Base-by-base conservation (phyloP, 164 flowering plant genomes). In the Annona squamosa region DNA sequence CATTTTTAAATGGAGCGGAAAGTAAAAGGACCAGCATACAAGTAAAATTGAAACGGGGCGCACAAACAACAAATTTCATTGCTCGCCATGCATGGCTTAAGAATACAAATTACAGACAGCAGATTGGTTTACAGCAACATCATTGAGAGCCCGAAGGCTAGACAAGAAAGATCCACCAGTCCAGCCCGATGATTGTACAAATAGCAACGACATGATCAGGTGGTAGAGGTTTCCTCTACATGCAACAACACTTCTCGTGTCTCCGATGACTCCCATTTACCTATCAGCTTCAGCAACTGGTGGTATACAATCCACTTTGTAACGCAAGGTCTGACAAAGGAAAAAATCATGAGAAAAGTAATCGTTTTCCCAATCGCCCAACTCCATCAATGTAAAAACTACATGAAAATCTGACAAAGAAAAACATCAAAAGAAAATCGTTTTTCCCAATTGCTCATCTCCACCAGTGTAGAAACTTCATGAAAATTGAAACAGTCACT, bases 241-340 rank as follows among this genome's bases (percentile, higher is more conserved):
- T n/a, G 10, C 19, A 13, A 64, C 9, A 52, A 2, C 66, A 5
- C 4, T 4, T 26, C 44, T 64, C 37, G 2, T 19, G 67, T 43
- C 37, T 10, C 67, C 42, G 67, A 13, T 10, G 68, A 13, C 48
- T 46, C 42, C 43, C 68, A 10, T 13, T 52, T 52, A 52, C 13
- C 16, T 46, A 17, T 44, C 43, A 42, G 88, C 72, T 62, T 88
- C 92, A 45, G 79, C 82, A 18, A 94, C 99, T 1, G 99, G 97
- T 78, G 97, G 99, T 75, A 94, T 89, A 69, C 90, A 87, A 72
- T 94, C 99, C 76, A 94, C 97, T 87, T 92, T 94, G 85, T 85
- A 94, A 4, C 89, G 89, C 73, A 94, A 72, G 17, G 72, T 87
- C 97, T 94, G 77, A 70, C 43, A 10, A 26, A 6, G 46, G 3